Percentiles rank a stretch among this genome's conserved stretches.
phyloP scores from a whole-genome alignment of 2,329 filamentous ascomycete genomes.

The Diaporthe vexans region DNA sequence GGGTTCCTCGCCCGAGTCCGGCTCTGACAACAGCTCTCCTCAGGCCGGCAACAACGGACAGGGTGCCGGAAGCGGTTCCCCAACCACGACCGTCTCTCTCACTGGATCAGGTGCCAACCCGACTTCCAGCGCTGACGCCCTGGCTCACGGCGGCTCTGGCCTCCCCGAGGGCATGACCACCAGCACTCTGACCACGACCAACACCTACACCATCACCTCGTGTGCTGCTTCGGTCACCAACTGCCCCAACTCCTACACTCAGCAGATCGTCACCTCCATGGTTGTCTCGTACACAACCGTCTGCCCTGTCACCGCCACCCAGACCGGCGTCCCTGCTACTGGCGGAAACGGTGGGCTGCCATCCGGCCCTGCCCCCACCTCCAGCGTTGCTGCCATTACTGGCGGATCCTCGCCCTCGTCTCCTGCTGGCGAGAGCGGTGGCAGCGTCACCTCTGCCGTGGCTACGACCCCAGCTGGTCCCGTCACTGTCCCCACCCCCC shows the following conservation, averaged over 20 bases:
- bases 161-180: slow-evolving; percentile 42
- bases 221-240: slow-evolving; percentile 49
- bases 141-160: slow-evolving; percentile 23
- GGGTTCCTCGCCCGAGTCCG: not conserved
- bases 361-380: slow-evolving; percentile 12
- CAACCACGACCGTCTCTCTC: slow-evolving; percentile 25
- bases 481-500: slow-evolving; percentile 33
- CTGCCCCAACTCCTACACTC: slow-evolving; percentile 49
- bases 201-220: slow-evolving; percentile 50
- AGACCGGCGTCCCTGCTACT: slow-evolving; percentile 35
- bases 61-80: slow-evolving; percentile 1
- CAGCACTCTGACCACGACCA: slow-evolving; percentile 46
- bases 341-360: not conserved
- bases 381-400: slow-evolving; percentile 9
- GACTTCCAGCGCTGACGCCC: slow-evolving; percentile 31
- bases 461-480: slow-evolving; percentile 19
- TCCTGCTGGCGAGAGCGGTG: not conserved
- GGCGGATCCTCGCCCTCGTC: slow-evolving; percentile 7
- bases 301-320: slow-evolving; percentile 45
- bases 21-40: slow-evolving; percentile 28
- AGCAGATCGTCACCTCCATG: slow-evolving; percentile 47
- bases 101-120: slow-evolving; percentile 4
- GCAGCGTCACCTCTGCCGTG: slow-evolving; percentile 12
- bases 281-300: slow-evolving; percentile 46
- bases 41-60: slow-evolving; percentile 23